Base-by-base conservation (phyloP, 1,139 yeast species). In the Saccharomyces pastorianus region DNA sequence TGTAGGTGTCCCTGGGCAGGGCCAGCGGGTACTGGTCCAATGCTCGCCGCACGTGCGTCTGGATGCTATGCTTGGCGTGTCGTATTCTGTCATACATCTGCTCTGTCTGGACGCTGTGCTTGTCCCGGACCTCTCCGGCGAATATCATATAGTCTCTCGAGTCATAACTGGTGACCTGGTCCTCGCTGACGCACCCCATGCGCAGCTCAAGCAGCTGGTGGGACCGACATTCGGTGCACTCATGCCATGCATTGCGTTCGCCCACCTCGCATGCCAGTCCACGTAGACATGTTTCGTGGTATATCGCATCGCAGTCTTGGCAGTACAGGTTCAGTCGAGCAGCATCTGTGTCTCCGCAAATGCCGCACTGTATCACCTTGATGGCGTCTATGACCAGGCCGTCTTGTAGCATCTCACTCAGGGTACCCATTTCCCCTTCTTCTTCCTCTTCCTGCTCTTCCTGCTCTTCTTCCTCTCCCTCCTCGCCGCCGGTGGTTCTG, bases 21-120 rank as follows among this genome's bases (percentile, higher is more conserved):
- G 59, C 75, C 61, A 65, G 61, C 61, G 80, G 82, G 29, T 78
- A 67, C 0, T 82, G 81, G 47, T 82, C 70, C 34, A 84, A 65
- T 17, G 70, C 73, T 31, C 73, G 71, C 41, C 88, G 70, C 6
- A 84, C 83, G 55, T 80, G 74, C 27, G 65, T 71, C 61, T 83
- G 88, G 23, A 84, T 76, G 53, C 65, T 69, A 6, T 68, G 67
- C 60, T 84, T 83, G 56, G 78, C 79, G 32, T 73, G 77, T 23
- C 74, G 69, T 0, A 65, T 49, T 2, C 49, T 46, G 2, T 49
- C 55, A 49, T 55, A 57, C 13, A 57, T 42, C 46, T 51, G 42
- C 47, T 59, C 56, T 5, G 59, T 55, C 6, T 53, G 32, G 6
- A 56, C 53, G 47, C 59, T 57, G 31, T 57, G 50, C 44, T 48